A percentile compares a stretch with the other conserved stretches of the same genome.
phyloP scores from a whole-genome alignment of 495 filamentous ascomycete species.

The Penicillium cinerascens region DNA sequence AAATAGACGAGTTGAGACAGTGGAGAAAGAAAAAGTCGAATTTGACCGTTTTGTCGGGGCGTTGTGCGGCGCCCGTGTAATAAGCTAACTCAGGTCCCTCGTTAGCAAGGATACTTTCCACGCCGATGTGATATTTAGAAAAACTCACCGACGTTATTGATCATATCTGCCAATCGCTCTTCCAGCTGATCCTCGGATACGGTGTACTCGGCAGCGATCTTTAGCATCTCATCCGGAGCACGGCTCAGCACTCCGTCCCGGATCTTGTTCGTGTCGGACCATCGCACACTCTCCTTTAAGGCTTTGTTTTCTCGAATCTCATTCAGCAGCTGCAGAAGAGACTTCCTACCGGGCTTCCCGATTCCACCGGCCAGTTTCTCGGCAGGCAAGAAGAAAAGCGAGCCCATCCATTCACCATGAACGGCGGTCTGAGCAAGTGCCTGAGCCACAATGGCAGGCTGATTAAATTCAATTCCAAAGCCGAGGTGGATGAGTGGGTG shows the following conservation, averaged over 20 bases:
- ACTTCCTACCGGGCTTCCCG: conserved; percentile 36
- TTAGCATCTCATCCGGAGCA: conserved; percentile 60
- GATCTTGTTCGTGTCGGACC: conserved; percentile 58
- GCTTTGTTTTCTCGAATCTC: conserved; percentile 54
- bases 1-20: conserved; percentile 58
- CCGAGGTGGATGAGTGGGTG: conserved; percentile 85
- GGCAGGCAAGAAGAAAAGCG: conserved; percentile 45
- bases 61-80: conserved; percentile 58
- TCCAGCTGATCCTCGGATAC: conserved; percentile 61
- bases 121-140: neutral
- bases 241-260: conserved; percentile 61
- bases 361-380: conserved; percentile 48
- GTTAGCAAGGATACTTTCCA: neutral
- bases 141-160: conserved; percentile 53
- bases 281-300: conserved; percentile 46
- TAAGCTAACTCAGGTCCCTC: conserved; percentile 39
- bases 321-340: conserved; percentile 56
- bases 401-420: conserved; percentile 49
- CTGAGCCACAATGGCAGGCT: conserved; percentile 79
- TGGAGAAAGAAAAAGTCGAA: conserved; percentile 86
- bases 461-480: conserved; percentile 75
- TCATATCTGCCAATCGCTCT: conserved; percentile 73
- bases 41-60: conserved; percentile 59
- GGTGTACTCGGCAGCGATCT: conserved; percentile 54
- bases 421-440: conserved; percentile 72